Conservation (phyloP, 1,139 yeast genomes). For the Magnusiomyces fungicola region DNA sequence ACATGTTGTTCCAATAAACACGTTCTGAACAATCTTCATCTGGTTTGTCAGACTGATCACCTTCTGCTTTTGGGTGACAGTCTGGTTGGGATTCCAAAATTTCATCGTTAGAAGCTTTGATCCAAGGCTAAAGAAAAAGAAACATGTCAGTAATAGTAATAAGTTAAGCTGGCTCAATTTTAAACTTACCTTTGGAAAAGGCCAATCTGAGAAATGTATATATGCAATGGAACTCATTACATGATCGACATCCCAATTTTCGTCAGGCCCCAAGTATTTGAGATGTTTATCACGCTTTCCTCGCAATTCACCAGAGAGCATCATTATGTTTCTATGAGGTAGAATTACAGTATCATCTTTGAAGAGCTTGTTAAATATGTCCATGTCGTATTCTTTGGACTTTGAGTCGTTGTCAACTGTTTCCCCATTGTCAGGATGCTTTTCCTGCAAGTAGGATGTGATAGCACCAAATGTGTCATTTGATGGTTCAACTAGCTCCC, state of each 20-base stretch:
- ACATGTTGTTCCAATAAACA: too few species aligned
- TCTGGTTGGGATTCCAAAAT: not conserved
- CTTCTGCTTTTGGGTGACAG: too few species aligned
- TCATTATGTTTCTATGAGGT: slow-evolving; percentile 43
- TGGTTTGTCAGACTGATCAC: too few species aligned
- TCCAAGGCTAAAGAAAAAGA: slow-evolving; percentile 8
- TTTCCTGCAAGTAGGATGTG: not conserved
- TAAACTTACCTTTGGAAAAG: slow-evolving; percentile 14
- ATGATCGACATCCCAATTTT: slow-evolving; percentile 11
- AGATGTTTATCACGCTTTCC: slow-evolving; percentile 21
- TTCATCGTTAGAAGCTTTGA: not conserved
- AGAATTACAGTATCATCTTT: slow-evolving; percentile 32
- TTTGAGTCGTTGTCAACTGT: slow-evolving; percentile 20
- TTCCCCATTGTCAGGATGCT: slow-evolving; percentile 8
- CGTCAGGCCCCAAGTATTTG: slow-evolving; percentile 10
- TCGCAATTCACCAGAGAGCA: slow-evolving; percentile 44
- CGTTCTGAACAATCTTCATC: too few species aligned
- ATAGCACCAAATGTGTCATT: slow-evolving; percentile 29
- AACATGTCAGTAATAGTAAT: not conserved
- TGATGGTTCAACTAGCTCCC: slow-evolving; percentile 38
- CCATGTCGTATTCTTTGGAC: slow-evolving; percentile 43
- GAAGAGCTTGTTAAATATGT: slow-evolving; percentile 39
- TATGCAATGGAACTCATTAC: not conserved
- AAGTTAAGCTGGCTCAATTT: not conserved
- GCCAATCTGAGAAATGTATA: slow-evolving; percentile 16